phyloP scores from a whole-genome alignment of 2,329 filamentous ascomycete species.

The Pseudopyricularia cyperi region DNA sequence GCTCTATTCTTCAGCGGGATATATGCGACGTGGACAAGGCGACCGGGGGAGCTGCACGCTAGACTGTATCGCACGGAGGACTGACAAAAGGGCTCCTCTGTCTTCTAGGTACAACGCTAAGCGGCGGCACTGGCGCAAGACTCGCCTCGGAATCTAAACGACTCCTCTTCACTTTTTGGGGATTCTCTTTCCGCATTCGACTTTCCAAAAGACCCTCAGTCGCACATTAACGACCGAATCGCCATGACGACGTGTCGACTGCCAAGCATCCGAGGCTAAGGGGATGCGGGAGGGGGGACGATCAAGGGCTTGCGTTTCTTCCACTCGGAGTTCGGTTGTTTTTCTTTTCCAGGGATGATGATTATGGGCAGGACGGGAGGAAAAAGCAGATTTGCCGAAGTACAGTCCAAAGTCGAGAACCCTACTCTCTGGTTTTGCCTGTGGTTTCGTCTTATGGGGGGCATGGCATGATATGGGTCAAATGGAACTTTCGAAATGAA shows the following conservation, averaged over 20 bases:
- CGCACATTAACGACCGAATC: neutral
- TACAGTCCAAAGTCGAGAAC: neutral
- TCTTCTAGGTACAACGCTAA: conserved; percentile 92
- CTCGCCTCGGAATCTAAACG: conserved; percentile 92
- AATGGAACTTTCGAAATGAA: conserved; percentile 2
- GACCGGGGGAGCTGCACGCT: neutral
- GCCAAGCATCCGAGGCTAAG: neutral
- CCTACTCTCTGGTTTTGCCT: neutral
- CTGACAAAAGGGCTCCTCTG: neutral
- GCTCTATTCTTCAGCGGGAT: neutral
- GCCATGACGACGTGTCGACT: neutral
- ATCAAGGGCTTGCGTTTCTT: neutral
- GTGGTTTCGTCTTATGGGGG: neutral
- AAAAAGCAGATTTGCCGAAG: neutral
- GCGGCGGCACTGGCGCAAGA: conserved; percentile 99
- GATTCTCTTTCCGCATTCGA: neutral
- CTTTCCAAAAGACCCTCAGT: neutral
- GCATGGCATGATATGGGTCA: conserved; percentile 3
- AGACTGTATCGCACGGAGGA: neutral
- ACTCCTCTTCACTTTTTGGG: conserved; percentile 8
- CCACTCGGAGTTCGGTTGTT: conserved; percentile 3
- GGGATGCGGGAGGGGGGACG: neutral
- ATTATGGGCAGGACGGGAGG: neutral
- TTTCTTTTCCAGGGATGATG: neutral
- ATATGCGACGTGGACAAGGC: neutral